Base-by-base conservation (phyloP, 2,329 filamentous ascomycete species). In the Trichothecium roseum region DNA sequence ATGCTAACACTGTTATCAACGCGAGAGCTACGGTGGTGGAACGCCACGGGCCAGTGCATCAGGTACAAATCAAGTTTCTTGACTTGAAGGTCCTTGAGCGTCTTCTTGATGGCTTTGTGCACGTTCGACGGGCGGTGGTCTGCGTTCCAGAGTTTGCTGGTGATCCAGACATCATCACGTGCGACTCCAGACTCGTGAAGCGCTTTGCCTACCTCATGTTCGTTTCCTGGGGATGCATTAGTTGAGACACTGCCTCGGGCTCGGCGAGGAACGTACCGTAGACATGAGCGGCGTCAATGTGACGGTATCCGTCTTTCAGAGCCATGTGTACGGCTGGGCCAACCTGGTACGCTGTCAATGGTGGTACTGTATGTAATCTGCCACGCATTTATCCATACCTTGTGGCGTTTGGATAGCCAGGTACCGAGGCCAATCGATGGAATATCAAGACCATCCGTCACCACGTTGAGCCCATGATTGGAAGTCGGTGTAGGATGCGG, bases 121-220 rank as follows among this genome's bases (percentile, higher is more conserved):
- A 69, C 59, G 39, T 66, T 52, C 27, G 64, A 51, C 2, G 62
- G 56, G 16, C 55, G 52, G 43, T 70, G 67, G 30, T 64, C 56
- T 7, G 59, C 68, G 55, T 74, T 73, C 70, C 69, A 75, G n/a
- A 75, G 57, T 56, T 77, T 77, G 42, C 64, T 67, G 13, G 71
- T 74, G 30, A 69, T 55, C 51, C 65, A 55, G 32, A 63, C 45
- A 10, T 59, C 52, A 12, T 45, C 52, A 17, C 55, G 53, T 16
- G 48, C 48, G 18, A 58, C 43, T 22, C 53, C 51, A 14, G 49
- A 55, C 37, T 53, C 50, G 38, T 52, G 52, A 35, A 63, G 55
- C 15, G 54, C 60, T 30, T 47, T 44, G 12, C 56, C 59, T 15
- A 61, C 54, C 34, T 54, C 53, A 6, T 50, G 45, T 36, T 63